These are phyloP conservation scores for Trichoderma sp. DNA, from an alignment of 2,329 filamentous ascomycete genomes.

Conservation along the genomic window DNA sequence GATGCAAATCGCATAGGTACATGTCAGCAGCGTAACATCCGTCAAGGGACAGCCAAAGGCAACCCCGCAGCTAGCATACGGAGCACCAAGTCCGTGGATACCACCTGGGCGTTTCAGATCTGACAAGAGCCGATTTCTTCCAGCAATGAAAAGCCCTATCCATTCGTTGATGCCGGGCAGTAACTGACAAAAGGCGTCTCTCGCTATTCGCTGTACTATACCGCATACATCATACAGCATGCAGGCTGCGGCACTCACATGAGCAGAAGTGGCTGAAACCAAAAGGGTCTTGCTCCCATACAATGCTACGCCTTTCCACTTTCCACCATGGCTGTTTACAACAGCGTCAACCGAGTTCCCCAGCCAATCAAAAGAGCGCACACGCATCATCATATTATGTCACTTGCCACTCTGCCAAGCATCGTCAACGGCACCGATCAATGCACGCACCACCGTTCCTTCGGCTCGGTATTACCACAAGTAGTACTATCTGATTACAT, in stretches of 20 bases:
- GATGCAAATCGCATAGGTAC: background rate
- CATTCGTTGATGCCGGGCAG: background rate
- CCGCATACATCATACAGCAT: background rate
- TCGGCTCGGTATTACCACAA: background rate
- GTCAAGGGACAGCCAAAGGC: background rate
- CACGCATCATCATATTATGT: background rate
- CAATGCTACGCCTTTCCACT: no score
- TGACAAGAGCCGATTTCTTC: background rate
- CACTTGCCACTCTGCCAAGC: background rate
- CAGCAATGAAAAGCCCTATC: background rate
- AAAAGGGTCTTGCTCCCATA: background rate
- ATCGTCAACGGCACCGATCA: background rate
- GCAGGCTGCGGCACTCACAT: conserved; percentile 11
- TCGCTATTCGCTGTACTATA: background rate
- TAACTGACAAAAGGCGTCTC: background rate
- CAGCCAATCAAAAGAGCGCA: background rate
- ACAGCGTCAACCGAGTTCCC: background rate
- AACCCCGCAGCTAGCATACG: background rate
- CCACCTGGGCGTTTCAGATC: background rate
- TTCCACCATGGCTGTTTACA: background rate
- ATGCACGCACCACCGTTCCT: background rate
- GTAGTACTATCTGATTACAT: background rate
- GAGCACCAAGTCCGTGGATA: background rate
- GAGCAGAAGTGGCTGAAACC: conserved; percentile 11
- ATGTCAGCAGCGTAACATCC: background rate